phyloP scores from a whole-genome alignment of 345 rosid genomes.

The Hirschfeldia incana region DNA sequence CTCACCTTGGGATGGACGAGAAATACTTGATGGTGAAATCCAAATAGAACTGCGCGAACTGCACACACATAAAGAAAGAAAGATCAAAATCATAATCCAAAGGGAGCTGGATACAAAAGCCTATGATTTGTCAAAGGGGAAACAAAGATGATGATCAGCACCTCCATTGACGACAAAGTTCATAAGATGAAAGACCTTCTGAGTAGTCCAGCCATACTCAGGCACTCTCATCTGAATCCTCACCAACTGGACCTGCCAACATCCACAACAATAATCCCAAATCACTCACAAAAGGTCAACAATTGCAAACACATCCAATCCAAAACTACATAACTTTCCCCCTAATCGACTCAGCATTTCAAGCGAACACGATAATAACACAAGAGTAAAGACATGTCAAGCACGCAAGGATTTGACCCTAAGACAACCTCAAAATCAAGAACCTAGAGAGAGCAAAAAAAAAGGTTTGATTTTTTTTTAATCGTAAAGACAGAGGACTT shows the following conservation, averaged over 20 bases:
- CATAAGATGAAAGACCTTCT: conserved; percentile 98
- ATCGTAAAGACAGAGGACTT: not conserved
- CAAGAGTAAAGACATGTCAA: conserved; percentile 21
- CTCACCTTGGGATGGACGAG: conserved; percentile 83
- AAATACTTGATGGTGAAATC: conserved; percentile 84
- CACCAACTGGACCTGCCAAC: conserved; percentile 69
- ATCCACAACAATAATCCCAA: conserved; percentile 3
- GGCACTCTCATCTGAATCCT: conserved; percentile 98
- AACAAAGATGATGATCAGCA: conserved; percentile 8
- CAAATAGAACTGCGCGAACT: conserved; percentile 95
- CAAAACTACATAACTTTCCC: not conserved
- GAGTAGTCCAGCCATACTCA: conserved; percentile 97
- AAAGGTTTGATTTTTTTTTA: not conserved
- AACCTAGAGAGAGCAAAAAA: not conserved
- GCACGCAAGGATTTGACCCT: conserved; percentile 5
- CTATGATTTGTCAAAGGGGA: not conserved
- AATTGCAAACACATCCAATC: conserved; percentile 7
- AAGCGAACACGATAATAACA: conserved; percentile 18
- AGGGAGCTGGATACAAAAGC: not conserved
- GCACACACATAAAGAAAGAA: conserved; percentile 9
- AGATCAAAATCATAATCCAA: not conserved
- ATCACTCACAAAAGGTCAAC: not conserved
- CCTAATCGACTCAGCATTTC: not conserved
- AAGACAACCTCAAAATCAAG: not conserved
- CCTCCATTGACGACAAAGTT: conserved; percentile 99